Conservation (phyloP, 352 stramenopile genomes). For the Phytophthora foliorum region DNA sequence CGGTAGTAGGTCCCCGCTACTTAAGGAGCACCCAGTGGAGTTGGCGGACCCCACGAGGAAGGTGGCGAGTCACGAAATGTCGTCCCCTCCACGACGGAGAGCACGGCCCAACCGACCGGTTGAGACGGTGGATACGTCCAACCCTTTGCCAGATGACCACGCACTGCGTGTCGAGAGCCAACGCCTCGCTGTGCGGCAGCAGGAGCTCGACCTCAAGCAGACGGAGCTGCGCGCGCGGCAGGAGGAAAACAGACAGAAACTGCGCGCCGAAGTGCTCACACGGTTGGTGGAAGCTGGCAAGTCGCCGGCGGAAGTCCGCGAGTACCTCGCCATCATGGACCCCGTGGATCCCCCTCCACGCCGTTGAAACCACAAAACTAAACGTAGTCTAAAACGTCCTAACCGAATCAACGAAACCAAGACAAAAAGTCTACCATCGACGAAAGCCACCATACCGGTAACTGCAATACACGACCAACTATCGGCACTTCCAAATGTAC, state of each 20-base stretch:
- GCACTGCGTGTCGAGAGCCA: slow-evolving; percentile 48
- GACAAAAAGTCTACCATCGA: not conserved
- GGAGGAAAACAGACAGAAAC: slow-evolving; percentile 42
- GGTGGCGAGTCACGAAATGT: no score
- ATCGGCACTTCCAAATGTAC: no score
- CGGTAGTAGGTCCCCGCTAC: slow-evolving; percentile 9
- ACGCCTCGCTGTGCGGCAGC: slow-evolving; percentile 50
- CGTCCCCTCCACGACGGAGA: slow-evolving; percentile 11
- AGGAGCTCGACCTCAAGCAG: slow-evolving; percentile 57
- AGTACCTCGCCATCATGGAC: slow-evolving; percentile 46
- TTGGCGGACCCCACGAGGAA: no score
- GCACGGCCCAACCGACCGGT: not conserved
- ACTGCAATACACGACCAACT: no score
- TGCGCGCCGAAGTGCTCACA: slow-evolving; percentile 40
- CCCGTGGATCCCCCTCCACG: slow-evolving; percentile 13
- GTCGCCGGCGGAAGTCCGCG: slow-evolving; percentile 38
- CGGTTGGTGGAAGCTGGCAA: slow-evolving; percentile 41
- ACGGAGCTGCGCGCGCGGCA: slow-evolving; percentile 46
- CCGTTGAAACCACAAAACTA: slow-evolving; percentile 10
- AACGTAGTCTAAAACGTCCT: not conserved
- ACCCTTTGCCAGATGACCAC: slow-evolving; percentile 20
- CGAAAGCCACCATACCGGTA: no score
- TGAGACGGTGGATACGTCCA: slow-evolving; percentile 8
- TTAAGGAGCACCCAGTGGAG: slow-evolving; percentile 9
- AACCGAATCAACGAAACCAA: slow-evolving; percentile 5